Evolutionary conservation across 345 rosid species (phyloP), one percentile per base, ranked within the genome.

Genomic region (Populus nigra): DNA sequence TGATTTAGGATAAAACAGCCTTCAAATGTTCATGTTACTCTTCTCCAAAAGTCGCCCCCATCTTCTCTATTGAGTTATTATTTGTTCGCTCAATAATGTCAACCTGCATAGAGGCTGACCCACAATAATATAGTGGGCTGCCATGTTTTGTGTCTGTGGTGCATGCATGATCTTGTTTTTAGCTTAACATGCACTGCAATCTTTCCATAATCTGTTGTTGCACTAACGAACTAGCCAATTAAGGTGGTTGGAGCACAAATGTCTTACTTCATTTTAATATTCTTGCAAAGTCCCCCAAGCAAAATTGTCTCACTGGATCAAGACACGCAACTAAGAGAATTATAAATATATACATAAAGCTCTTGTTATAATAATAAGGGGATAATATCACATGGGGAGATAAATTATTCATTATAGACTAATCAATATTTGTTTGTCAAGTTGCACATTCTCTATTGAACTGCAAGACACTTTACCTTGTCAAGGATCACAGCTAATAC

Each of bases 161-260:
- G 45, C 45, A 35, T 8, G 69, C 69, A 66, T 8, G 69, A 15
- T 66, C 23, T 72, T 53, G 15, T 55, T 55, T 2, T 72, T 35
- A 25, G 12, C 69, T n/a, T 29, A 73, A 27, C 47, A 29, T 68
- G 69, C 74, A 68, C 57, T 35, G 7, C 20, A 53, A 53, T 73
- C 57, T 73, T 66, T 53, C 23, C 10, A 18, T 6, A 53, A 53
- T 6, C 49, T 72, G 27, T 33, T 7, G 3, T 25, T 74, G 57
- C 69, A 6, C 39, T 13, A 17, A 31, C 33, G 62, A 55, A 22
- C 62, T 55, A 22, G 62, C 25, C 23, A 2, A 3, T 9, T n/a
- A 2, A 22, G 62, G 62, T 55, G 62, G 3, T 29, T 70, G 15
- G n/a, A 77, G 33, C 68, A 77, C 71, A 65, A 73, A 25, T 25